Base-by-base conservation (phyloP, 257 asterid genomes). In the Cordia subcordata region DNA sequence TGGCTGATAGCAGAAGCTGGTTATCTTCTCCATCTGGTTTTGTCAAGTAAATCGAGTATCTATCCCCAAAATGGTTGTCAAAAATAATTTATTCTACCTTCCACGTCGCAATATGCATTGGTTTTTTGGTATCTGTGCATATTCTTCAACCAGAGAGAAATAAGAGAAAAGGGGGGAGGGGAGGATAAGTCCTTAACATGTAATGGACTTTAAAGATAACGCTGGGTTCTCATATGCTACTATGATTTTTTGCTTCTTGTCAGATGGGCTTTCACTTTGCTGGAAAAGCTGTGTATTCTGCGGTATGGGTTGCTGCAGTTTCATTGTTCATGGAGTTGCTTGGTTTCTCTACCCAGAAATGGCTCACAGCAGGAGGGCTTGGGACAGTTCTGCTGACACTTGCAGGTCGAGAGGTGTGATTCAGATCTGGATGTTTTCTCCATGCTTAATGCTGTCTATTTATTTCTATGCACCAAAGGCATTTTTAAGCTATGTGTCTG, bases 301-400 rank as follows among this genome's bases (percentile, higher is more conserved):
- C 97, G 35, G 95, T 93, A 21, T 93, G 99, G 99, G 88, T 89
- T 58, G 97, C 99, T 54, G 96, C 99, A 19, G 74, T 81, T 57
- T 87, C 97, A 57, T 80, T 93, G 78, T 93, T 93, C 68, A 93
- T 93, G 96, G 99, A 93, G 79, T 75, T 93, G 82, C 78, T 93
- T 66, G 99, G 99, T 58, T 93, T 93, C 75, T 93, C 99, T 60
- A 86, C 99, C 57, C 96, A 93, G 77, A 93, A 68, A 72, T 89
- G 94, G 99, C 88, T 93, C 68, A 89, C 99, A 6, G 99, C 97
- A 1, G 99, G 99, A 65, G 96, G 99, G 50, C 99, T 93, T 60
- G 99, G 97, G 67, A 93, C 99, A 10, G 97, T 93, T 53, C 71
- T 93, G 80, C 89, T 93, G 65, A 93, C 99, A 14, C 96, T 93